Conservation (phyloP, 768 basidiomycete genomes). For the Panaeolus papilionaceus region DNA sequence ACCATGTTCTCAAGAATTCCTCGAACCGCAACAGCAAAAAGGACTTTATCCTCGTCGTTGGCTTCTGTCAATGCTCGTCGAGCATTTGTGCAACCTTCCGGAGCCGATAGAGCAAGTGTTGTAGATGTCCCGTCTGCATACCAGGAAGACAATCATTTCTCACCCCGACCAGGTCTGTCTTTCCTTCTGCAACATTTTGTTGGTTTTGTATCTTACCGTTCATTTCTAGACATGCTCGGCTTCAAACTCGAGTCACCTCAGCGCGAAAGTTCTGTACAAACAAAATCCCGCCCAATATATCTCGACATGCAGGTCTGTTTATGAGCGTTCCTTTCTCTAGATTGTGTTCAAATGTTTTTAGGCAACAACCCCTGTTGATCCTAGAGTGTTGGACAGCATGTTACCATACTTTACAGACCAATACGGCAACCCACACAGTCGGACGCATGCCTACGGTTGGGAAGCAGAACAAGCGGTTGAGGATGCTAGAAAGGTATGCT, state of each 20-base stretch:
- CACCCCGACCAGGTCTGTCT: conserved; percentile 69
- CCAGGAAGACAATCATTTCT: conserved; percentile 70
- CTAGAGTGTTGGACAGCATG: conserved; percentile 96
- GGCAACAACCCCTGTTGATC: conserved; percentile 98
- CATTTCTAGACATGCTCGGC: conserved; percentile 80
- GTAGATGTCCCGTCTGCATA: conserved; percentile 82
- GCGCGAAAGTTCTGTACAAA: conserved; percentile 60
- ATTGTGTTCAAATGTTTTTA: conserved; percentile 36
- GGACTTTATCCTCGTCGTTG: conserved; percentile 35
- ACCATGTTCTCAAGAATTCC: conserved; percentile 68
- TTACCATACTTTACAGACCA: conserved; percentile 94
- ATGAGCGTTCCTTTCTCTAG: conserved; percentile 9
- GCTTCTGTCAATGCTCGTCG: conserved; percentile 45
- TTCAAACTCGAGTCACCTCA: conserved; percentile 77
- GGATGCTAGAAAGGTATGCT: conserved; percentile 78
- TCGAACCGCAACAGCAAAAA: conserved; percentile 40
- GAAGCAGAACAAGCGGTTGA: conserved; percentile 97
- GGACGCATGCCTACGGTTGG: conserved; percentile 99
- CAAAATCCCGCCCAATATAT: conserved; percentile 89
- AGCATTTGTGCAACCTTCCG: conserved; percentile 81
- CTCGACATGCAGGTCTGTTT: conserved; percentile 91
- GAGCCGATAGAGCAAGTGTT: conserved; percentile 82
- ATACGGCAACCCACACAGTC: conserved; percentile 97
- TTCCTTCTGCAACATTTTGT: not conserved
- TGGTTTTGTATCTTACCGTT: conserved; percentile 15